Conservation (phyloP, 179 eudicot species). For the Silene vulgaris region DNA sequence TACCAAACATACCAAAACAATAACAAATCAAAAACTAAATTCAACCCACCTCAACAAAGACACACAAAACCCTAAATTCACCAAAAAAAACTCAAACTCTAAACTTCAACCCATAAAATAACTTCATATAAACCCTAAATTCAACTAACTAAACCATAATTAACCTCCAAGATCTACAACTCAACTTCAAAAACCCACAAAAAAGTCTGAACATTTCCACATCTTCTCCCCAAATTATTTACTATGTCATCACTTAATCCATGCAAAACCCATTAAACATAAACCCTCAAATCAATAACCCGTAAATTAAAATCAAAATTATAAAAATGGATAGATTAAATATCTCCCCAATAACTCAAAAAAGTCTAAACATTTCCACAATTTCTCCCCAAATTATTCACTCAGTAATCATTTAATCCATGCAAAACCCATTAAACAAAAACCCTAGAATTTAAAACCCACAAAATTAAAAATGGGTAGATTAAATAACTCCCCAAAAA, state of each 20-base stretch:
- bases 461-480: background rate
- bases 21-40: background rate
- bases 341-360: slow-evolving; percentile 20
- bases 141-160: background rate
- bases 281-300: background rate
- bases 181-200: background rate
- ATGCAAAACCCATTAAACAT: slow-evolving; percentile 1
- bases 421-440: background rate
- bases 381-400: background rate
- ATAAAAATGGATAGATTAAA: background rate
- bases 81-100: background rate
- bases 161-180: slow-evolving; percentile 28
- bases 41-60: background rate
- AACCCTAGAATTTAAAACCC: background rate
- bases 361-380: background rate
- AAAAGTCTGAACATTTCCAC: slow-evolving; percentile 3
- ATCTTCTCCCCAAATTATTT: background rate
- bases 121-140: background rate
- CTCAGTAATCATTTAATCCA: background rate
- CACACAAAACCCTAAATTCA: background rate
- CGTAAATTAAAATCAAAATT: background rate
- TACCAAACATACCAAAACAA: background rate
- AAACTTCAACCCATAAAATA: background rate
- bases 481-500: too few relatives aligned
- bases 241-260: background rate